Conservation (phyloP, 2,329 filamentous ascomycete genomes). For the Colletotrichum spinosum region DNA sequence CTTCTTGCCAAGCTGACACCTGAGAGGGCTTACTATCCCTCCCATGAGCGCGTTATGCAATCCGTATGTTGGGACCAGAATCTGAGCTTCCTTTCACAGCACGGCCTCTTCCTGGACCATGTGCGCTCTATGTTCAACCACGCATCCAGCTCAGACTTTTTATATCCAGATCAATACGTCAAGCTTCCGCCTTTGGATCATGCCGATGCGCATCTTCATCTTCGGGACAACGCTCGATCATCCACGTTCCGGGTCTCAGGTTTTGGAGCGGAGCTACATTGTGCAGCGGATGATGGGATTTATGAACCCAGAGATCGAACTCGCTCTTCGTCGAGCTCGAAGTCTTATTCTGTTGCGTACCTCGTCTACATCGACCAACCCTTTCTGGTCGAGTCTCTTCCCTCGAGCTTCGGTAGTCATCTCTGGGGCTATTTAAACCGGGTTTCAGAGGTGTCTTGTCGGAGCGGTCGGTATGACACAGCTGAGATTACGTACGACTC, state of each 20-base stretch:
- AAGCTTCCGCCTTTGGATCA: not conserved
- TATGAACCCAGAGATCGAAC: constrained; percentile 33
- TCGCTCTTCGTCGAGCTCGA: accelerated
- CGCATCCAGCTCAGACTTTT: not conserved
- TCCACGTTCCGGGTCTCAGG: constrained; percentile 49
- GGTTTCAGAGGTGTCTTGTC: not conserved
- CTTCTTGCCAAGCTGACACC: constrained; percentile 57
- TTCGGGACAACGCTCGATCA: constrained; percentile 49
- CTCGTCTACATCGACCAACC: not conserved
- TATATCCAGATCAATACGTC: not conserved
- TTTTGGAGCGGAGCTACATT: constrained; percentile 43
- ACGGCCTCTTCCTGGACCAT: constrained; percentile 52
- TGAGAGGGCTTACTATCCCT: constrained; percentile 57
- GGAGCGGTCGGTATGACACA: not conserved
- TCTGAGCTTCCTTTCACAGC: constrained; percentile 57
- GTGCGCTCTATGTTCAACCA: constrained; percentile 52
- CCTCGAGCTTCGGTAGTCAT: not conserved
- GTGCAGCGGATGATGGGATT: constrained; percentile 5
- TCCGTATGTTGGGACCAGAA: constrained; percentile 53
- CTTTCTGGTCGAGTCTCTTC: not conserved
- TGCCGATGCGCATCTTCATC: constrained; percentile 7
- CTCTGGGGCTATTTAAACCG: not conserved
- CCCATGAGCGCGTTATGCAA: constrained; percentile 58
- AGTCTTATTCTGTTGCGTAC: not conserved
- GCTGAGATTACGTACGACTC: not conserved